Base-by-base conservation (phyloP, 345 rosid species). In the Garcia nutans region DNA sequence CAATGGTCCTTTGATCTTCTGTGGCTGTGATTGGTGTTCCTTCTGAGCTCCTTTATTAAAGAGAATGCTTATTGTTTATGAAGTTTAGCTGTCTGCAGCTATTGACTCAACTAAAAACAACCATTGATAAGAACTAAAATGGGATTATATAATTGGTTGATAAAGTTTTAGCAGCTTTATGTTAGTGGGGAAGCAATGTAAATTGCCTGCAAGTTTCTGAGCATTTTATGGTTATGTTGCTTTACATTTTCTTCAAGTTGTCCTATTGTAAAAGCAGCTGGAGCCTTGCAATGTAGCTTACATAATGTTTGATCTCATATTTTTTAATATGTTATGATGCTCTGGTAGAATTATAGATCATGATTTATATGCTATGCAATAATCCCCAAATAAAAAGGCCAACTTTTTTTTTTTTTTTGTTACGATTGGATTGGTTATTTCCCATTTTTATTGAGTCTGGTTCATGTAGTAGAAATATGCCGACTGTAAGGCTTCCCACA, bases 401-500 rank as follows among this genome's bases (percentile, higher is more conserved):
- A 2, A 1, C 17, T 42, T n/a, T 5, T 8, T 28, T 17, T 3
- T 28, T 16, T 31, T 5, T 52, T 15, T 49, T 11, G 9, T 26
- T 26, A 24, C 26, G 41, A 8, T 0, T 15, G 7, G 44, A 9
- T 20, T 26, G 26, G 17, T 20, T 20, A 12, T 31, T 31, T 55
- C 62, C 73, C 73, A 59, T 76, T 10, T 47, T 12, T 10, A 44
- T 33, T 44, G 57, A n/a, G 44, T 47, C 44, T 72, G 13, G 11
- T 70, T 70, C 74, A 75, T 82, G 76, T 68, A 54, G 76, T 68
- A 54, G 74, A 75, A 77, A 65, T 15, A 86, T 86, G 89, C 82
- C 85, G 5, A 71, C 87, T 8, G 72, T 78, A 61, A 76, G 71
- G 45, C 77, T 86, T 74, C 82, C 87, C 8, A 70, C 85, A 64